Percentiles rank a stretch among this genome's conserved stretches.
phyloP scores from a whole-genome alignment of 1,139 yeast species.

The Yamadazyma oceani region DNA sequence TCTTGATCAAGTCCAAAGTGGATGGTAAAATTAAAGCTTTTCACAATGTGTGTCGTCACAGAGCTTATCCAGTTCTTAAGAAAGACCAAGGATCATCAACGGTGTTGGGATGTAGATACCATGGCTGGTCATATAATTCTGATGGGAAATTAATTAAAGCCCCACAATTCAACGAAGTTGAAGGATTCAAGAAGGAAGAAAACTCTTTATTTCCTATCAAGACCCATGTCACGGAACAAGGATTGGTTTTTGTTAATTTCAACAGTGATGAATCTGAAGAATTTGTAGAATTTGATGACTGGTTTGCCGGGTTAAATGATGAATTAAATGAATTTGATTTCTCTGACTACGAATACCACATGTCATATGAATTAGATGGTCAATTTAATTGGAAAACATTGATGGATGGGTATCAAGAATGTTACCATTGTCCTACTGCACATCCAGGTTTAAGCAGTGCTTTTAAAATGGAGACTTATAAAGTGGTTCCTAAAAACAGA shows the following conservation, averaged over 20 bases:
- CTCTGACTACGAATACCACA: constrained; percentile 59
- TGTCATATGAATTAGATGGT: constrained; percentile 66
- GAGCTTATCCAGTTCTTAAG: constrained; percentile 61
- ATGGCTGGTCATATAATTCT: constrained; percentile 65
- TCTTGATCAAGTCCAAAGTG: constrained; percentile 51
- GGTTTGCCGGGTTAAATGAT: constrained; percentile 49
- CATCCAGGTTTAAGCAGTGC: constrained; percentile 61
- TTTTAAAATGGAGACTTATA: constrained; percentile 63
- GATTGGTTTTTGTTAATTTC: constrained; percentile 57
- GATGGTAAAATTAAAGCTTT: constrained; percentile 55
- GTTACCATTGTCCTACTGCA: constrained; percentile 67
- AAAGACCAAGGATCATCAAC: constrained; percentile 59
- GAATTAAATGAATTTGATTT: constrained; percentile 61
- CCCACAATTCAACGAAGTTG: constrained; percentile 59
- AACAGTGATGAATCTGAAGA: constrained; percentile 28
- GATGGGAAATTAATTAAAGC: constrained; percentile 60
- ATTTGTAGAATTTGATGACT: constrained; percentile 48
- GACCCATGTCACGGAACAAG: constrained; percentile 55
- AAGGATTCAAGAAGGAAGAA: constrained; percentile 56
- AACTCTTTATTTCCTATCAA: constrained; percentile 56
- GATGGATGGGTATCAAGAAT: constrained; percentile 68
- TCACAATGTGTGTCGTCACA: constrained; percentile 64
- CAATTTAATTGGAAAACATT: constrained; percentile 65
- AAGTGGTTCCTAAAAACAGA: constrained; percentile 57
- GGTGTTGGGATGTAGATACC: constrained; percentile 59